Base-by-base conservation (phyloP, 1,284 basidiomycete genomes). In the Moesziomyces parantarcticus region DNA sequence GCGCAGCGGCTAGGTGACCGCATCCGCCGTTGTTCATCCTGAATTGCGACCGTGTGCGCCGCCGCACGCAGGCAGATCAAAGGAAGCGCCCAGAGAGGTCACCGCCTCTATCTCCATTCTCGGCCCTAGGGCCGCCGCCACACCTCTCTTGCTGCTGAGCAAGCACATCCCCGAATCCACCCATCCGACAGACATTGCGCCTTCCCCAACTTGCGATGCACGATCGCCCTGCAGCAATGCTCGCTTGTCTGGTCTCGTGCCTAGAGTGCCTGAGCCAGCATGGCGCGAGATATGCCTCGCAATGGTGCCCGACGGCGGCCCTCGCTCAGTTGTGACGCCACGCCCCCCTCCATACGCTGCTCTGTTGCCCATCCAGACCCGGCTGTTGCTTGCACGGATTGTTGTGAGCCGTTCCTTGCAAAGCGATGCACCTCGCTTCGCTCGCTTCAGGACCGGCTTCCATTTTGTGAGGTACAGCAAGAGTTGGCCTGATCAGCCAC, bases 361-460 rank as follows among this genome's bases (percentile, higher is more conserved):
- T 36, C 14, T 36, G 34, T 4, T 18, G 34, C 34, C 34, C 34
- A 7, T 13, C 14, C 34, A 13, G 13, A 36, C 14, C 34, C 14
- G 34, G 16, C 34, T 13, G 34, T 14, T 5, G 8, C 43, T 48
- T 18, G 8, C 43, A 42, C 42, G 34, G 50, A 29, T 5, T 54
- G 62, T 55, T 58, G 56, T 47, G 26, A 26, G 41, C 51, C 52
- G 44, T 22, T 23, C 21, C 41, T 13, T 41, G 53, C 44, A 21
- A 42, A 29, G 25, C 22, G 46, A 61, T 62, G 65, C 65, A 68
- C 10, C 51, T 58, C 55, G 65, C 65, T 68, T 68, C 58, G 44
- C 51, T 62, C 65, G 65, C 58, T 68, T 68, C 55, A 61, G 42
- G 36, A 29, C 29, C n/a, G 26, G 58, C 58, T 60, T 60, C 58